These are phyloP conservation scores for Calonectria honghensis DNA, from an alignment of 2,329 filamentous ascomycete genomes.

Conservation along the genomic window DNA sequence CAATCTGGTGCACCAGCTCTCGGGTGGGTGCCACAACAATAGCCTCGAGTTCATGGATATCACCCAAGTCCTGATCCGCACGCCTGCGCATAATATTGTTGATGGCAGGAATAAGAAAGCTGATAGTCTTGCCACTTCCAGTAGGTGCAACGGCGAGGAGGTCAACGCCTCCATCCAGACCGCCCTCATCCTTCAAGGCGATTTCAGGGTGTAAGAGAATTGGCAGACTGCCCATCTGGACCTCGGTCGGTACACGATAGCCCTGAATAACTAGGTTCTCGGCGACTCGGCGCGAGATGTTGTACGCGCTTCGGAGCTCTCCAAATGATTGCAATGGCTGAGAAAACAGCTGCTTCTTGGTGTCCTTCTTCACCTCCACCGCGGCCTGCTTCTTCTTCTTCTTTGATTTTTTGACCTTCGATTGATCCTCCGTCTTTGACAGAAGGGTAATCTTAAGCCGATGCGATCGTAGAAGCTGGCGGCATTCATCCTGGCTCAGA, in stretches of 20 bases:
- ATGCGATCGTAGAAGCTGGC: constrained; percentile 84
- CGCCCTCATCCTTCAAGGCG: constrained; percentile 65
- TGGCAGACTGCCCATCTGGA: constrained; percentile 91
- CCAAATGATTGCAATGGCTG: constrained; percentile 86
- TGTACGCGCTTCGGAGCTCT: constrained; percentile 82
- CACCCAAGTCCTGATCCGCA: constrained; percentile 64
- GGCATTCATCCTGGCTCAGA: constrained; percentile 82
- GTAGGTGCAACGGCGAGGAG: constrained; percentile 94
- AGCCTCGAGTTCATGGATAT: constrained; percentile 74
- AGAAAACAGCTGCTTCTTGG: constrained; percentile 81
- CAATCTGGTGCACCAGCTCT: constrained; percentile 86
- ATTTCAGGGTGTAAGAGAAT: constrained; percentile 79
- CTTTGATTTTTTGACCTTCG: constrained; percentile 73
- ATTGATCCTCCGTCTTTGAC: constrained; percentile 67
- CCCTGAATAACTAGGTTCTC: constrained; percentile 90
- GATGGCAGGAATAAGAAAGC: constrained; percentile 91
- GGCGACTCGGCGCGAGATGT: constrained; percentile 82
- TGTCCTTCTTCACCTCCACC: constrained; percentile 68
- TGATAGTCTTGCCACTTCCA: constrained; percentile 96
- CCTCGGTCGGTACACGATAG: constrained; percentile 92
- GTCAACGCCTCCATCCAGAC: constrained; percentile 73
- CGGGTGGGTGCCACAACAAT: constrained; percentile 87
- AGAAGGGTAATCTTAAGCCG: constrained; percentile 89
- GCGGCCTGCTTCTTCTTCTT: constrained; percentile 72
- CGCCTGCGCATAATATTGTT: constrained; percentile 80